These are phyloP conservation scores for Fusarium sp. DNA, from an alignment of 2,329 filamentous ascomycete genomes.

Conservation along the genomic window DNA sequence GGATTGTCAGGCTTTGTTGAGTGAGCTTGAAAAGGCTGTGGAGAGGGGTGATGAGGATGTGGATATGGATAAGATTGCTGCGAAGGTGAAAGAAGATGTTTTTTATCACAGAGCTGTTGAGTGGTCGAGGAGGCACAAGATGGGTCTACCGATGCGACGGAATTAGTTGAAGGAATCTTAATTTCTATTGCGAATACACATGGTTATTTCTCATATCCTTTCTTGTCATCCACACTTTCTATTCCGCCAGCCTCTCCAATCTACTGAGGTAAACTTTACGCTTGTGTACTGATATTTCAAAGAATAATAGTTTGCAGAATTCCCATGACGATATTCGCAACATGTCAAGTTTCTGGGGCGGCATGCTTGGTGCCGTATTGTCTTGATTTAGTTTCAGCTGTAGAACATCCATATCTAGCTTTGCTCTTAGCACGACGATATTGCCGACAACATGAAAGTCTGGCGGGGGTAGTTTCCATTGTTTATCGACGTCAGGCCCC, in stretches of 20 bases:
- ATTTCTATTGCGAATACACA: neutral
- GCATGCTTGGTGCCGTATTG: neutral
- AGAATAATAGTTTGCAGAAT: constrained; percentile 39
- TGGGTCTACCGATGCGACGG: neutral
- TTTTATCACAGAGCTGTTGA: constrained; percentile 39
- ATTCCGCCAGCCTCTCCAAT: constrained; percentile 12
- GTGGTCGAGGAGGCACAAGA: constrained; percentile 13
- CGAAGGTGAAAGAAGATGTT: constrained; percentile 21
- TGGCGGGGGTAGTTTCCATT: neutral
- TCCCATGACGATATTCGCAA: neutral
- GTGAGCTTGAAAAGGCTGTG: constrained; percentile 39
- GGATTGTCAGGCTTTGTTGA: constrained; percentile 55
- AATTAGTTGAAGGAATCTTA: neutral
- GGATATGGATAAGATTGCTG: constrained; percentile 24
- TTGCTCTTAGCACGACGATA: neutral
- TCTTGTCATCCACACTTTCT: neutral
- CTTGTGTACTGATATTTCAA: constrained; percentile 44
- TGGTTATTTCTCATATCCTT: neutral
- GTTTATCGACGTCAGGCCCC: rapidly evolving
- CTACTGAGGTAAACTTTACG: constrained; percentile 36
- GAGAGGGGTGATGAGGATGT: neutral
- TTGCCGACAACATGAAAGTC: constrained; percentile 13
- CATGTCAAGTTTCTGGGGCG: constrained; percentile 2
- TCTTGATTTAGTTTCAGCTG: neutral
- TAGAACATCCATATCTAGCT: neutral